Evolutionary conservation across 495 filamentous ascomycete species (phyloP).

Genomic region (Neurospora sp.): DNA sequence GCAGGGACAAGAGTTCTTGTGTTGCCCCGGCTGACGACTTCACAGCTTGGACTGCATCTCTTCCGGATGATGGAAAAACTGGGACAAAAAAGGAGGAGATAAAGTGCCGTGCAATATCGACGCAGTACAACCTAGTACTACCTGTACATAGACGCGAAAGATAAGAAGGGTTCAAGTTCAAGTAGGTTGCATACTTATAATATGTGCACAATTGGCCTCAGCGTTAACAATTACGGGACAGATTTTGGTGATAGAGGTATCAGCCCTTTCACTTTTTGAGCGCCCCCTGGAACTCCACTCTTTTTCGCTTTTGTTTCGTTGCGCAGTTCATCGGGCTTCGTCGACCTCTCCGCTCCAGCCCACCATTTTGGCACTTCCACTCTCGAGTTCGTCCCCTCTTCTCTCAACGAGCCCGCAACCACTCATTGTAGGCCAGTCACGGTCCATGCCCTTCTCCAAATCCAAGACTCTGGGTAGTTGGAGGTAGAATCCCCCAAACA

Average conservation of each 20-base stretch:
- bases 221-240: not conserved
- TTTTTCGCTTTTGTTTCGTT: not conserved
- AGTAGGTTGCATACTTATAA: no score
- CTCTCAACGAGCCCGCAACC: not conserved
- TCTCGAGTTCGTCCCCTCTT: not conserved
- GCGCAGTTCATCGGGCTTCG: not conserved
- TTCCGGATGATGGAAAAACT: not conserved
- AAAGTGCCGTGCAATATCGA: not conserved
- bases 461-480: not conserved
- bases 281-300: not conserved
- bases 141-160: not conserved
- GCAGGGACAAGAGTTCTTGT: not conserved
- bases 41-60: not conserved
- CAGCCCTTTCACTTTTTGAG: not conserved
- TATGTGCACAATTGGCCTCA: not conserved
- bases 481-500: not conserved
- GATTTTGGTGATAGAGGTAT: no score
- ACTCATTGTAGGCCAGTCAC: not conserved
- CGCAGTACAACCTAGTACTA: not conserved
- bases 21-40: not conserved
- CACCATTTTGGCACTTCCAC: constrained; percentile 19
- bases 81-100: not conserved
- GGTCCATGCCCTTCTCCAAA: not conserved
- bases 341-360: not conserved
- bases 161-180: not conserved